A percentile compares a stretch with the other conserved stretches of the same genome.
Evolutionary conservation across 2,329 filamentous ascomycete genomes (phyloP).

Genomic region (Calcarisporium arbuscula): DNA sequence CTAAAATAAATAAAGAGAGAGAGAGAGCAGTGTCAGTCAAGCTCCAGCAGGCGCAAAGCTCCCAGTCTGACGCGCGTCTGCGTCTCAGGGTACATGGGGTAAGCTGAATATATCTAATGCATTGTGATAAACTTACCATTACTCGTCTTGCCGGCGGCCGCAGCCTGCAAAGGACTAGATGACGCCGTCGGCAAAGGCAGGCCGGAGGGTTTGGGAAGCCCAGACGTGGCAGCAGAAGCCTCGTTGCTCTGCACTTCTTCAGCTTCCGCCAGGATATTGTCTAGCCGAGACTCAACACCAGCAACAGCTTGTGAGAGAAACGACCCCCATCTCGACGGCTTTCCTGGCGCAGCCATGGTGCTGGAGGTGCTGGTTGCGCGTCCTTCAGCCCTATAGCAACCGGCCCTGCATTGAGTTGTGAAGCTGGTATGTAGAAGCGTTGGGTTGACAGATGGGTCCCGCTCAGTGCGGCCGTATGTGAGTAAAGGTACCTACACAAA

Average conservation of each 20-base stretch:
- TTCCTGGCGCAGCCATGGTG: constrained; percentile 43
- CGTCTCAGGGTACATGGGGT: too few relatives aligned
- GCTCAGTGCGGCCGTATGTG: too few relatives aligned
- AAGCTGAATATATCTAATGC: too few relatives aligned
- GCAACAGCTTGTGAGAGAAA: constrained; percentile 88
- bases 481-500: too few relatives aligned
- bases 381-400: not conserved
- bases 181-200: not conserved
- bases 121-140: too few relatives aligned
- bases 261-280: constrained; percentile 83
- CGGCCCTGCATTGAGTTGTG: not conserved
- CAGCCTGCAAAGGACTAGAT: constrained; percentile 1
- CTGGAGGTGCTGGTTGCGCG: constrained; percentile 7
- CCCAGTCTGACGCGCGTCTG: too few relatives aligned
- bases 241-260: constrained; percentile 37
- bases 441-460: too few relatives aligned
- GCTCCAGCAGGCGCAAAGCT: not conserved
- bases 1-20: constrained; percentile 8
- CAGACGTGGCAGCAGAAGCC: constrained; percentile 2
- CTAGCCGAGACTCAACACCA: constrained; percentile 86
- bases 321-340: constrained; percentile 60
- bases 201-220: not conserved
- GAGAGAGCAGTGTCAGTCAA: not conserved
- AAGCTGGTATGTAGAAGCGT: too few relatives aligned
- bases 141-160: too few relatives aligned